These are phyloP conservation scores for Pyropia haitanensis DNA, from an alignment of 23 red algal genomes.

Conservation along the genomic window DNA sequence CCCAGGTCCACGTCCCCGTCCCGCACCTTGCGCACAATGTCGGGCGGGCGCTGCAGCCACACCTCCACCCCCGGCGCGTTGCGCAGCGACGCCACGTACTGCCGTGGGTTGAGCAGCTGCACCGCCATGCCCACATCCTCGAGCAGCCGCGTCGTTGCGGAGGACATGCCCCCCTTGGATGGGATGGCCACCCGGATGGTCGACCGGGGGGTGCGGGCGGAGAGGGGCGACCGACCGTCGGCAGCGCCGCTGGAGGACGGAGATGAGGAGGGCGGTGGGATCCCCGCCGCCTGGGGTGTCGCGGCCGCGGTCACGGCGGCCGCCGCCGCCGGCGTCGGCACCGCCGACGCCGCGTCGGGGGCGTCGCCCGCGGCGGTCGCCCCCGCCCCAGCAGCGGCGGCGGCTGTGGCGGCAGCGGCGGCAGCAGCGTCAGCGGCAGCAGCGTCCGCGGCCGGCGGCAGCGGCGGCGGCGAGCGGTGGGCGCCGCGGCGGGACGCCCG, in stretches of 20 bases:
- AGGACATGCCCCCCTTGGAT: slow-evolving; percentile 78
- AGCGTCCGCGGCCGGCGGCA: too few species aligned
- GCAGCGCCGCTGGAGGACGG: not conserved
- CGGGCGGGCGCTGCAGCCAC: slow-evolving; percentile 92
- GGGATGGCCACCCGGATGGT: slow-evolving; percentile 86
- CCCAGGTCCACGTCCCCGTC: slow-evolving; percentile 90
- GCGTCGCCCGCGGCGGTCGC: too few species aligned
- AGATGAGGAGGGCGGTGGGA: not conserved
- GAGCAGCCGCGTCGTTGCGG: slow-evolving; percentile 50
- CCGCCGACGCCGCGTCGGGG: too few species aligned
- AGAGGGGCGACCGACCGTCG: not conserved
- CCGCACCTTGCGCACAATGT: slow-evolving; percentile 94
- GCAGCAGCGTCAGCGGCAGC: too few species aligned
- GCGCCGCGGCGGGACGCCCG: too few species aligned
- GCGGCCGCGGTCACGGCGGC: not conserved
- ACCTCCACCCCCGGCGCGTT: slow-evolving; percentile 70
- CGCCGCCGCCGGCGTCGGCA: too few species aligned
- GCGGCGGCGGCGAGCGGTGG: too few species aligned
- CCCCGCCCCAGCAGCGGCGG: too few species aligned
- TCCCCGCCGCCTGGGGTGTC: not conserved
- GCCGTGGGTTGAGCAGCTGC: slow-evolving; percentile 73
- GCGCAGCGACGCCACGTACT: slow-evolving; percentile 68
- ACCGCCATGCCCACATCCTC: slow-evolving; percentile 72
- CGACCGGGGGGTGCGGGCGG: not conserved
- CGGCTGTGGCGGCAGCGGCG: too few species aligned